Evolutionary conservation across 1,284 basidiomycete genomes (phyloP).

Genomic region (Cryptococcus amylolentus): DNA sequence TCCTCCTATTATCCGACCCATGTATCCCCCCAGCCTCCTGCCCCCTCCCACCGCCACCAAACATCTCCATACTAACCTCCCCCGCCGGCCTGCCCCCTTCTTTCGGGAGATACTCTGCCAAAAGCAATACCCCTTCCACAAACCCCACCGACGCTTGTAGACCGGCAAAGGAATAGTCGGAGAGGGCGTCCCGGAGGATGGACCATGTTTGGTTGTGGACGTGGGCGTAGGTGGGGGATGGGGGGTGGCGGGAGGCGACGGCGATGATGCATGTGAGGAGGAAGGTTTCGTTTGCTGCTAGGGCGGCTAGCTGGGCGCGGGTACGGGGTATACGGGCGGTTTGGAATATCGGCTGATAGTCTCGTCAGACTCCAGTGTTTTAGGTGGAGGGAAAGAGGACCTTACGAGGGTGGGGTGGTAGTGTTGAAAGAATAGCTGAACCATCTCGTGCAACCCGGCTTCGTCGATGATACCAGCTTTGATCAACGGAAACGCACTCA

Average conservation of each 20-base stretch:
- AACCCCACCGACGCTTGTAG: conserved; percentile 47
- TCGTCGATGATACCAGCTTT: conserved; percentile 39
- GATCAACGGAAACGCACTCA: conserved; percentile 42
- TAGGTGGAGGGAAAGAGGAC: conserved; percentile 8
- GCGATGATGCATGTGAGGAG: conserved; percentile 47
- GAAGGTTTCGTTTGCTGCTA: conserved; percentile 44
- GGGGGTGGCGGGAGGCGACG: conserved; percentile 46
- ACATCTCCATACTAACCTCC: conserved; percentile 18
- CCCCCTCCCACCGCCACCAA: conserved; percentile 15
- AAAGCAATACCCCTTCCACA: conserved; percentile 49
- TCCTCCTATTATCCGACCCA: conserved; percentile 46
- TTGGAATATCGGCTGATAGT: conserved; percentile 45
- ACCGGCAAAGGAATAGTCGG: conserved; percentile 46
- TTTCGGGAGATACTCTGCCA: conserved; percentile 45
- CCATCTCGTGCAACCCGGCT: conserved; percentile 33
- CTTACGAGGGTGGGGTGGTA: conserved; percentile 47
- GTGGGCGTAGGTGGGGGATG: conserved; percentile 25
- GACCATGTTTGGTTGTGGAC: conserved; percentile 40
- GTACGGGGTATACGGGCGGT: conserved; percentile 45
- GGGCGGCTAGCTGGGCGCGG: conserved; percentile 36
- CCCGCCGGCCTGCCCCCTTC: conserved; percentile 17
- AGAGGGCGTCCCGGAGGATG: conserved; percentile 38
- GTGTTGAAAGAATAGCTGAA: conserved; percentile 42
- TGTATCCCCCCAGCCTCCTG: conserved; percentile 32
- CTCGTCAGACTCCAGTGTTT: background rate